A percentile compares a stretch with the other conserved stretches of the same genome.
These are phyloP conservation scores for Adansonia madagascariensis DNA, from an alignment of 441 rosid genomes.

Conservation along the genomic window DNA sequence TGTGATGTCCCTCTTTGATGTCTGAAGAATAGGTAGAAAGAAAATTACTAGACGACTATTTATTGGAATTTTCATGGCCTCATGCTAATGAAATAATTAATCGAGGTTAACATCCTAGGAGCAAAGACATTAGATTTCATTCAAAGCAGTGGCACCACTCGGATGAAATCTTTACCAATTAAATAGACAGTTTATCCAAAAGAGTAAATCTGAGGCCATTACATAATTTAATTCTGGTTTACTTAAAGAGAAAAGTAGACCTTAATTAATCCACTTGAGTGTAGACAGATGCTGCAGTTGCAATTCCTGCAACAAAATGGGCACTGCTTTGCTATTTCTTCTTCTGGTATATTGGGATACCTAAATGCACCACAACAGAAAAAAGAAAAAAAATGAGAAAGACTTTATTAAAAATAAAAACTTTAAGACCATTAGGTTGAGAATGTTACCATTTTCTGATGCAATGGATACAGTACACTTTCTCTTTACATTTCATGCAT, in stretches of 20 bases:
- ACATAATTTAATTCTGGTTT: background rate
- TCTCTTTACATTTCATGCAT: conserved; percentile 61
- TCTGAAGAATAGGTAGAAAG: conserved; percentile 42
- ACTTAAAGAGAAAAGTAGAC: conserved; percentile 37
- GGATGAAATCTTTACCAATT: background rate
- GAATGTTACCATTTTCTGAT: conserved; percentile 66
- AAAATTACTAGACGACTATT: conserved; percentile 19
- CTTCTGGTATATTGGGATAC: conserved; percentile 67
- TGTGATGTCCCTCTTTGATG: conserved; percentile 51
- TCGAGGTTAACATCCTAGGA: no score
- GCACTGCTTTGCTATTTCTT: conserved; percentile 56
- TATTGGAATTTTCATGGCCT: background rate
- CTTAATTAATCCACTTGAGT: conserved; percentile 64
- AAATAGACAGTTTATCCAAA: conserved; percentile 7
- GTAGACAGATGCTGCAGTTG: conserved; percentile 80
- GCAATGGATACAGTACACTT: conserved; percentile 65
- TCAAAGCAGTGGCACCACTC: background rate
- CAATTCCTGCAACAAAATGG: conserved; percentile 78
- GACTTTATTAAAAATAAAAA: conserved; percentile 3
- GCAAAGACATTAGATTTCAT: background rate
- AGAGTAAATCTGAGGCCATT: background rate
- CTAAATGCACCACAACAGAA: conserved; percentile 35
- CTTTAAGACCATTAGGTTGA: background rate
- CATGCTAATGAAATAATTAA: background rate
- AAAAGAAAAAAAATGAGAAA: background rate